A percentile compares a stretch with the other conserved stretches of the same genome.
Evolutionary conservation across 345 rosid genomes (phyloP).

Genomic region (Boechera retrofracta): DNA sequence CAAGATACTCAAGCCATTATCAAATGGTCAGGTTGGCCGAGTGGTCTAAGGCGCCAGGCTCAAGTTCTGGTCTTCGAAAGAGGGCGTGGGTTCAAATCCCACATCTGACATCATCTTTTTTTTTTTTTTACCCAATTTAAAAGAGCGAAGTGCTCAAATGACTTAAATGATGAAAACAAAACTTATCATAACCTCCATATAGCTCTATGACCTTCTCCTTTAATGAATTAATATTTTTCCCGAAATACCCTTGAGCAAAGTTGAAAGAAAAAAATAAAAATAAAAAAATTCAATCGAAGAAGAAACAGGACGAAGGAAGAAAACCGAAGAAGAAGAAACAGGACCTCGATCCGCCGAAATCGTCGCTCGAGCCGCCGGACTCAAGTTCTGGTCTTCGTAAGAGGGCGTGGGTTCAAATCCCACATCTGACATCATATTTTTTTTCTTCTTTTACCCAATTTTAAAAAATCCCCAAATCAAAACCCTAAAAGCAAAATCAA

Average conservation of each 20-base stretch:
- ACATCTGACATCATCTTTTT: constrained; percentile 33
- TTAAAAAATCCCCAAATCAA: not conserved
- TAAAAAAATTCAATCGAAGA: too few relatives aligned
- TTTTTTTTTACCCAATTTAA: not conserved
- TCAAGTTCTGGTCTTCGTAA: constrained; percentile 72
- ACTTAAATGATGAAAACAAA: too few relatives aligned
- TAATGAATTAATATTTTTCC: too few relatives aligned
- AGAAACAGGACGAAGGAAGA: too few relatives aligned
- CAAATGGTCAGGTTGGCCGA: constrained; percentile 74
- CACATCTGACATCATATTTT: constrained; percentile 37
- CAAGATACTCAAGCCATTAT: fast-evolving
- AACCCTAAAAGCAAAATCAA: not conserved
- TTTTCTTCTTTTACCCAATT: not conserved
- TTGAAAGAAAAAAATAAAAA: too few relatives aligned
- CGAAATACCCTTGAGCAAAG: too few relatives aligned
- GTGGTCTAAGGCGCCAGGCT: constrained; percentile 95
- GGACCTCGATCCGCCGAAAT: too few relatives aligned
- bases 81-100: constrained; percentile 48
- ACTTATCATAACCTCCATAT: too few relatives aligned
- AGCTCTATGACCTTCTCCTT: too few relatives aligned
- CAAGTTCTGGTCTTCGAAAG: constrained; percentile 71
- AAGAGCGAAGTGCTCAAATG: too few relatives aligned
- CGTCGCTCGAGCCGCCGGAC: constrained; percentile 38
- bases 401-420: constrained; percentile 48
- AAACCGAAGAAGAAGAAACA: too few relatives aligned